A percentile compares a stretch with the other conserved stretches of the same genome.
phyloP scores from a whole-genome alignment of 371 early-diverging fungal species.

The Amoeboaphelidium protococcarum region DNA sequence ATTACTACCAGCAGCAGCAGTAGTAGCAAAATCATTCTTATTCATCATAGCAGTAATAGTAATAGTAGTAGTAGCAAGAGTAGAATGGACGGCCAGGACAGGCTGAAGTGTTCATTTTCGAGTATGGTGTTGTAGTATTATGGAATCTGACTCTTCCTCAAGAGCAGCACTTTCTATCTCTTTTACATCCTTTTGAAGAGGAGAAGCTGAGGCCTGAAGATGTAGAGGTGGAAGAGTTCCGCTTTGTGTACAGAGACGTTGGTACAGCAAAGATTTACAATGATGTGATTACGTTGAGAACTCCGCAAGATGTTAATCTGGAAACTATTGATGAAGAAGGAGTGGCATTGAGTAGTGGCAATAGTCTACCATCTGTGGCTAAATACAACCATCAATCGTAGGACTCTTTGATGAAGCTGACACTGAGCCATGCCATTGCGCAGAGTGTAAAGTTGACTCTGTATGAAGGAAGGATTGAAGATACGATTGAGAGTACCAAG shows the following conservation, averaged over 20 bases:
- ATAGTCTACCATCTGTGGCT: constrained; percentile 34
- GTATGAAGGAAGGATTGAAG: constrained; percentile 51
- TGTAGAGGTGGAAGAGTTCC: constrained; percentile 71
- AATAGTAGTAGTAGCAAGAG: neutral
- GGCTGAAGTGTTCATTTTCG: constrained; percentile 47
- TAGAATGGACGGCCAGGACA: neutral
- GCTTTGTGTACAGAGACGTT: constrained; percentile 47
- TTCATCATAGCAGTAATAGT: neutral
- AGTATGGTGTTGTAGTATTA: constrained; percentile 53
- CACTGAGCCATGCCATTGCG: constrained; percentile 56
- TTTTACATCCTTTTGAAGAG: neutral
- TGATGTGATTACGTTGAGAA: constrained; percentile 40
- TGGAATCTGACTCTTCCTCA: neutral
- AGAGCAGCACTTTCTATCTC: neutral
- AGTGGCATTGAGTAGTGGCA: no score
- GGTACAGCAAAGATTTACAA: constrained; percentile 29
- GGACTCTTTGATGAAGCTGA: constrained; percentile 27
- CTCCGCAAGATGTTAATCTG: no score
- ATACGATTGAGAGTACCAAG: constrained; percentile 53
- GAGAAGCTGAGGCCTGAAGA: constrained; percentile 23
- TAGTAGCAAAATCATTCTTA: neutral
- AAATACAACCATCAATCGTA: neutral
- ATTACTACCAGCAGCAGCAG: neutral
- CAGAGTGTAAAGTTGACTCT: constrained; percentile 63
- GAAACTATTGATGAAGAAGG: no score